phyloP scores from a whole-genome alignment of 2,329 filamentous ascomycete species.

The Plenodomus biglobosus region DNA sequence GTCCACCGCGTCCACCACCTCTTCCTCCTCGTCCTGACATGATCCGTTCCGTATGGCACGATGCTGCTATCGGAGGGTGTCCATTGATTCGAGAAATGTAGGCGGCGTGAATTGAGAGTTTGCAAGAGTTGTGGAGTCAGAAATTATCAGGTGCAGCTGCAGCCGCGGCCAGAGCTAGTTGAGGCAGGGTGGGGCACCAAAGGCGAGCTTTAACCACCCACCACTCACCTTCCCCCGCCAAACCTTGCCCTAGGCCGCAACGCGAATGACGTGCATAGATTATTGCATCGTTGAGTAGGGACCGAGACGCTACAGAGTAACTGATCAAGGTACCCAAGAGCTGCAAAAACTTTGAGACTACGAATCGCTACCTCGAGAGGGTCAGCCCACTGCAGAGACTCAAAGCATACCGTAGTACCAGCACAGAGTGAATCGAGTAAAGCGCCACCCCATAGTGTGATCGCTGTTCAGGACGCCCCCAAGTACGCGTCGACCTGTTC shows the following conservation, averaged over 20 bases:
- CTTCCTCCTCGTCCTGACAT: slow-evolving; percentile 36
- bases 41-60: not conserved
- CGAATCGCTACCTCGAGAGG: not conserved
- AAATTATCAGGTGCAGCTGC: slow-evolving; percentile 22
- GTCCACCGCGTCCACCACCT: slow-evolving; percentile 31
- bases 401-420: no score
- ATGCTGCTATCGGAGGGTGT: not conserved
- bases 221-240: slow-evolving; percentile 7
- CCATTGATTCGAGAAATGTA: not conserved
- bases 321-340: no score
- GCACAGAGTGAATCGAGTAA: no score
- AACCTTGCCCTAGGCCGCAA: slow-evolving; percentile 1
- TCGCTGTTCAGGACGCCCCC: slow-evolving; percentile 8
- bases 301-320: not conserved
- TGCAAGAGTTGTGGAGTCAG: slow-evolving; percentile 15
- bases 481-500: slow-evolving; percentile 12
- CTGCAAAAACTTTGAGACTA: not conserved
- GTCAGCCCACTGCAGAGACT: not conserved
- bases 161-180: slow-evolving; percentile 10
- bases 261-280: not conserved
- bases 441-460: not conserved
- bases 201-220: slow-evolving; percentile 12
- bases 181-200: slow-evolving; percentile 25
- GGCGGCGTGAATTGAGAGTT: slow-evolving; percentile 2
- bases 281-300: not conserved